Evolutionary conservation across 345 rosid genomes (phyloP).

Genomic region (Xanthoceras sorbifolium): DNA sequence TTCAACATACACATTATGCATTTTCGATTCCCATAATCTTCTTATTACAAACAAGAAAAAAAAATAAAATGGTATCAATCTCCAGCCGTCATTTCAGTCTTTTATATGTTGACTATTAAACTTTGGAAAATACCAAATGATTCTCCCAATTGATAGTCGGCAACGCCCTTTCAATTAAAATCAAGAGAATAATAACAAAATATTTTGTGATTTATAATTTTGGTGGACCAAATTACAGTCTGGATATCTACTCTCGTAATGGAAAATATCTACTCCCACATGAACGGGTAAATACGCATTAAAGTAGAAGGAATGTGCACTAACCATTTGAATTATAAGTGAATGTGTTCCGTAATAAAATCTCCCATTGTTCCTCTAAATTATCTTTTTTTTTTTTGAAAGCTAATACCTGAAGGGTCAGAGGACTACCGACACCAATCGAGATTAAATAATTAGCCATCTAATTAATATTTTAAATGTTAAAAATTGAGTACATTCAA

Average conservation of each 20-base stretch:
- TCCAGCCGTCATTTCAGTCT: background rate
- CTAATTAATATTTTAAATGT: no score
- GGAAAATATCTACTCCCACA: no score
- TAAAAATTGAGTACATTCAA: background rate
- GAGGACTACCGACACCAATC: no score
- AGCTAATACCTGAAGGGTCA: no score
- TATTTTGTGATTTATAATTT: no score
- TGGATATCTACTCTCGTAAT: no score
- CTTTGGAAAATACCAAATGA: background rate
- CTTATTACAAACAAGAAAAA: background rate
- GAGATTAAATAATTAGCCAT: no score
- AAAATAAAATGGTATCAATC: background rate
- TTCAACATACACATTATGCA: conserved; percentile 24
- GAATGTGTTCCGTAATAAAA: background rate
- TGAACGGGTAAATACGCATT: no score
- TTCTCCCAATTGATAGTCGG: conserved; percentile 1
- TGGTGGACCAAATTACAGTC: background rate
- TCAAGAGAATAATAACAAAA: background rate
- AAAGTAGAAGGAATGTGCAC: no score
- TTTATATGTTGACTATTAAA: conserved; percentile 2
- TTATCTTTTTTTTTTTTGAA: no score
- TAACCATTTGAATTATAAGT: no score
- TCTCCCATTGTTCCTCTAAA: background rate
- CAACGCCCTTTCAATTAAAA: background rate
- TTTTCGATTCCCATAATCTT: background rate